These are phyloP conservation scores for Penicillium sp. DNA, from an alignment of 2,329 filamentous ascomycete genomes.

Conservation along the genomic window DNA sequence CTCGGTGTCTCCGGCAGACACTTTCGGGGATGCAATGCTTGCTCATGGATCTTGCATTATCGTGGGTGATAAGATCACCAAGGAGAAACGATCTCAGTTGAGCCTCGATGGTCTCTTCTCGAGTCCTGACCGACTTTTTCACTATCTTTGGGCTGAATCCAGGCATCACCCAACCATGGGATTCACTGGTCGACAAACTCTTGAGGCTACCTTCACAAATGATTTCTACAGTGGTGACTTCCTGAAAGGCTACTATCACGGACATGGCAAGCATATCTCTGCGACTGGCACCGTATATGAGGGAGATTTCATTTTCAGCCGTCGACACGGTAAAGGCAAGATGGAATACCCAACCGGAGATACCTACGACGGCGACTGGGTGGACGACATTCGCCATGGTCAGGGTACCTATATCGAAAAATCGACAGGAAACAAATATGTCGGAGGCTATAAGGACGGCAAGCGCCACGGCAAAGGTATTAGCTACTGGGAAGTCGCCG, in stretches of 20 bases:
- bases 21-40: constrained; percentile 28
- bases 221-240: constrained; percentile 53
- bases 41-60: constrained; percentile 39
- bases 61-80: constrained; percentile 36
- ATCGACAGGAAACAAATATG: constrained; percentile 55
- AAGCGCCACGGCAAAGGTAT: constrained; percentile 58
- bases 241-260: constrained; percentile 48
- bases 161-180: constrained; percentile 42
- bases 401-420: constrained; percentile 52
- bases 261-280: constrained; percentile 49
- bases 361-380: constrained; percentile 44
- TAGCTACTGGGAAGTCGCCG: constrained; percentile 56
- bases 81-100: constrained; percentile 31
- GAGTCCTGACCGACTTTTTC: constrained; percentile 34
- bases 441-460: constrained; percentile 55
- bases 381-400: constrained; percentile 46
- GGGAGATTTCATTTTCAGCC: constrained; percentile 49
- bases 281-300: constrained; percentile 52
- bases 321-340: constrained; percentile 51
- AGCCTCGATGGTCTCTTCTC: constrained; percentile 32
- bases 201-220: constrained; percentile 49
- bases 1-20: constrained; percentile 30
- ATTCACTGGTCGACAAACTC: constrained; percentile 44
- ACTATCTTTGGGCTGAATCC: constrained; percentile 42
- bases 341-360: constrained; percentile 54